Percentiles rank a stretch among this genome's conserved stretches.
Conservation (phyloP, 805 yeast genomes). For the Candida koratica region DNA sequence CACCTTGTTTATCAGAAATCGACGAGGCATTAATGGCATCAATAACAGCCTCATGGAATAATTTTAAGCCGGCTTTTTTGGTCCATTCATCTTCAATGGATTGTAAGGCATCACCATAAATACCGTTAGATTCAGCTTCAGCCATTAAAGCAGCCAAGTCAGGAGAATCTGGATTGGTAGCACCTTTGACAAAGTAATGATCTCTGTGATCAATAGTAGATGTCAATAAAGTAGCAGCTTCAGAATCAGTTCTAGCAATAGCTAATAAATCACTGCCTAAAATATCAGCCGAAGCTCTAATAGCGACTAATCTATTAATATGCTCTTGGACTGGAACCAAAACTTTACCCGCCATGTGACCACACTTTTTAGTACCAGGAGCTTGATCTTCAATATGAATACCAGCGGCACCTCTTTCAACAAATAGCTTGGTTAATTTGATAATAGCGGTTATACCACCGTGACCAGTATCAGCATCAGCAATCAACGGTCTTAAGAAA, state of each 20-base stretch:
- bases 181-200: constrained; percentile 86
- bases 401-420: constrained; percentile 98
- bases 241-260: constrained; percentile 96
- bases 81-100: constrained; percentile 80
- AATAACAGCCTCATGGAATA: constrained; percentile 87
- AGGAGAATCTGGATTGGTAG: constrained; percentile 78
- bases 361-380: constrained; percentile 97
- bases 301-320: constrained; percentile 88
- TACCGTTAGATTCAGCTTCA: constrained; percentile 75
- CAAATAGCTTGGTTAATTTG: constrained; percentile 91
- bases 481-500: constrained; percentile 89
- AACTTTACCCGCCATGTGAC: constrained; percentile 99
- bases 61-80: constrained; percentile 73
- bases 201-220: constrained; percentile 93
- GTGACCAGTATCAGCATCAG: constrained; percentile 98
- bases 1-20: constrained; percentile 55
- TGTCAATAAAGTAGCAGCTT: constrained; percentile 92
- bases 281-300: constrained; percentile 92
- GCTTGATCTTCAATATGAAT: constrained; percentile 99
- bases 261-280: constrained; percentile 80
- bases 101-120: constrained; percentile 66
- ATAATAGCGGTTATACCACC: constrained; percentile 97
- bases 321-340: constrained; percentile 97
- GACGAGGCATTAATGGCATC: constrained; percentile 68
- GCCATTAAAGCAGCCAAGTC: constrained; percentile 75